Base-by-base conservation (phyloP, 2,329 filamentous ascomycete species). In the Aspergillus pseudonomiae region DNA sequence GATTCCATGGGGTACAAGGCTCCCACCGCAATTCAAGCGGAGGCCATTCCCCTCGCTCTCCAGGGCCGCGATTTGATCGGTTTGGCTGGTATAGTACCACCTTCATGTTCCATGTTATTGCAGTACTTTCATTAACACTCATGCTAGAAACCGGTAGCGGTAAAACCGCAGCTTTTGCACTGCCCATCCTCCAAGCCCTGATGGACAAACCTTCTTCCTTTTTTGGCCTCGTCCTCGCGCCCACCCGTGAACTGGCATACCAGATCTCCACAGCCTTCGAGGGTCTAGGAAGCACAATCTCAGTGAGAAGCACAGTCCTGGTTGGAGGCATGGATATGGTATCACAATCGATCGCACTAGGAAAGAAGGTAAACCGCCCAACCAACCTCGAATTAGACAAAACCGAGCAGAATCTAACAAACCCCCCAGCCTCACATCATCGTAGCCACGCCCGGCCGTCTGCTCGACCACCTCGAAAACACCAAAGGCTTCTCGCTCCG, bases 271-370 rank as follows among this genome's bases (percentile, higher is more conserved):
- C 96, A 75, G 85, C 91, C 3, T 94, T 97, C 70, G 94, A 97
- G 74, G 92, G 92, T 0, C 85, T 99, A 0, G 94, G 94, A 6
- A 89, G 91, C 11, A 83, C 93, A 32, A 97, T 99, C 70, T 91
- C 89, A n/a, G 90, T 98, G 43, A 88, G 93, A 73, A 93, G 89
- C 73, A 90, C 92, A 7, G 89, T 94, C 19, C 88, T 99, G 50
- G 92, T 98, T 1, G 95, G 95, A 71, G 95, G 95, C 50, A 89
- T 98, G 84, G 94, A 98, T 68, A 97, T 97, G 92, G 91, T 97
- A 1, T 87, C 92, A 0, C 95, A 99, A 77, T 81, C 91, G 1
- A 96, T 99, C 67, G 91, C 94, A 0, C 86, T 99, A 0, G 93
- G 91, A n/a, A 97, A 97, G 84, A 94, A 94, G 48, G 48, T 52